phyloP scores from a whole-genome alignment of 116 monocot species.

The Papilionanthe hybrid region DNA sequence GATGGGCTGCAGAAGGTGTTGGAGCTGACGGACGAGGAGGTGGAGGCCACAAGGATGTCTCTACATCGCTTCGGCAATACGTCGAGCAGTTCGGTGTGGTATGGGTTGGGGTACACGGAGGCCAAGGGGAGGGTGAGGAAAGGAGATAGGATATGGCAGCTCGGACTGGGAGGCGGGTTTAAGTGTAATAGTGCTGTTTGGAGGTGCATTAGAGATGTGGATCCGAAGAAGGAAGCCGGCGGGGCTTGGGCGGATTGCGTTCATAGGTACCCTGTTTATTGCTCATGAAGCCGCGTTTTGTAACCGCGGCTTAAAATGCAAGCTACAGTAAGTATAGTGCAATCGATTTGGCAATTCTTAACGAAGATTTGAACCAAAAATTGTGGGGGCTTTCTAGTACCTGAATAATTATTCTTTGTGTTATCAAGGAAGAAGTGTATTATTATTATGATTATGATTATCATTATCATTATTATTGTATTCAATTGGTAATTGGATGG shows the following conservation, averaged over 20 bases:
- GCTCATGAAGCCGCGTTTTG: too few relatives aligned
- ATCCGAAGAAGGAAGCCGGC: background rate
- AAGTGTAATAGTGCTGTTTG: constrained; percentile 21
- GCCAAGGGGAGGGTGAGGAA: constrained; percentile 11
- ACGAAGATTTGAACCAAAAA: too few relatives aligned
- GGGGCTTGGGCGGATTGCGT: constrained; percentile 3
- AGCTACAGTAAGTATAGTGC: too few relatives aligned
- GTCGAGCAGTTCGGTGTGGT: constrained; percentile 11
- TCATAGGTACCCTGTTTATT: constrained; percentile 1
- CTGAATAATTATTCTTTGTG: too few relatives aligned
- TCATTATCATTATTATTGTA: too few relatives aligned
- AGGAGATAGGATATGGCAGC: constrained; percentile 8
- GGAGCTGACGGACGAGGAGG: background rate
- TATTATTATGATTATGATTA: too few relatives aligned
- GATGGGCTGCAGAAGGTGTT: background rate
- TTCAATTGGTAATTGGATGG: too few relatives aligned
- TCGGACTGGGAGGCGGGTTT: constrained; percentile 12
- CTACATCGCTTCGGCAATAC: constrained; percentile 14
- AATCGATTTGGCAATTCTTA: too few relatives aligned
- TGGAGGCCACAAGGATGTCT: constrained; percentile 9
- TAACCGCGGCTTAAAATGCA: too few relatives aligned
- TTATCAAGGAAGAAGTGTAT: too few relatives aligned
- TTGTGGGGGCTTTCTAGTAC: too few relatives aligned
- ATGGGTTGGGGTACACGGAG: constrained; percentile 2
- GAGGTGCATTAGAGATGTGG: constrained; percentile 6